Percentiles rank a stretch among this genome's conserved stretches.
Conservation (phyloP, 2,329 filamentous ascomycete genomes). For the Trichophyton verrucosum region DNA sequence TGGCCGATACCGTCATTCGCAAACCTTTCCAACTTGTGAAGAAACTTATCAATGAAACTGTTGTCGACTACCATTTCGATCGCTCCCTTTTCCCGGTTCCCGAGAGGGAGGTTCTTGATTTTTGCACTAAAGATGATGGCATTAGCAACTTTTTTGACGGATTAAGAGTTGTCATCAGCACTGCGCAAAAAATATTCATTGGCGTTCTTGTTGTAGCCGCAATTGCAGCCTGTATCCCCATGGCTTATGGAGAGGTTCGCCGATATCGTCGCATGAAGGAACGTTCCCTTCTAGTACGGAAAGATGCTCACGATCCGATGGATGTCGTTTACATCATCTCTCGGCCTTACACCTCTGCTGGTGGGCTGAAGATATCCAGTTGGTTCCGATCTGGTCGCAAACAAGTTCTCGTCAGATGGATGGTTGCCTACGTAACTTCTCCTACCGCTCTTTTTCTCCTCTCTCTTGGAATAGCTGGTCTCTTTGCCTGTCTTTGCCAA, state of each 20-base stretch:
- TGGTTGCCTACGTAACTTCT: slow-evolving; percentile 76
- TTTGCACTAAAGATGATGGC: slow-evolving; percentile 75
- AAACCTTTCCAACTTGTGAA: slow-evolving; percentile 74
- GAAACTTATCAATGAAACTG: slow-evolving; percentile 54
- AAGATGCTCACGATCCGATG: slow-evolving; percentile 61
- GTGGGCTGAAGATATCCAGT: slow-evolving; percentile 58
- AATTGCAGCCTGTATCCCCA: slow-evolving; percentile 59
- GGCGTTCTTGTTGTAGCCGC: slow-evolving; percentile 61
- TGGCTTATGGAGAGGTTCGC: slow-evolving; percentile 69
- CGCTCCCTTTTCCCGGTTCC: slow-evolving; percentile 68
- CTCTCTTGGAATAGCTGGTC: slow-evolving; percentile 65
- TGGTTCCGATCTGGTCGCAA: slow-evolving; percentile 50
- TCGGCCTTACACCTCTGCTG: slow-evolving; percentile 59
- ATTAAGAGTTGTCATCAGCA: slow-evolving; percentile 53
- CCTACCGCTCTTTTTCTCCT: slow-evolving; percentile 75
- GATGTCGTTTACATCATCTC: slow-evolving; percentile 83
- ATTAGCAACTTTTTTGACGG: slow-evolving; percentile 74
- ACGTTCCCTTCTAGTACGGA: slow-evolving; percentile 53
- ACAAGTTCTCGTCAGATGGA: slow-evolving; percentile 68
- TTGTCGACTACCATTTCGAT: slow-evolving; percentile 67
- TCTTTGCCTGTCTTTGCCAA: slow-evolving; percentile 74
- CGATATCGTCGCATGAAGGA: slow-evolving; percentile 62
- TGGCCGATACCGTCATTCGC: slow-evolving; percentile 61
- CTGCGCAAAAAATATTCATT: slow-evolving; percentile 63
- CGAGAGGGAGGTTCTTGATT: slow-evolving; percentile 65